Evolutionary conservation across 2,329 filamentous ascomycete genomes (phyloP), one percentile per base, ranked within the genome.

Genomic region (Myriosclerotinia curreyana): DNA sequence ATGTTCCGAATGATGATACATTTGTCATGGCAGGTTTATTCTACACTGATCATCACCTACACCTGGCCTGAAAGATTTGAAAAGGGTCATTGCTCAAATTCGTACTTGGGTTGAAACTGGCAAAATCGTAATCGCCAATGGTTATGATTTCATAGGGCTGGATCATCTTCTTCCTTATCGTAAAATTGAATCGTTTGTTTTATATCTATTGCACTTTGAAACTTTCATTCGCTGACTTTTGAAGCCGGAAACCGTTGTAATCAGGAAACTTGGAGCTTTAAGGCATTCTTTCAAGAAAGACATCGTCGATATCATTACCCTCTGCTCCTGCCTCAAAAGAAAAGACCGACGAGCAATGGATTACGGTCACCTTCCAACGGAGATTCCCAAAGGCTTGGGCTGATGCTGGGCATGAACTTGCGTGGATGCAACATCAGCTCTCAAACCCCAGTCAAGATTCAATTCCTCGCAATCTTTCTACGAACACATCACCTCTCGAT

Each of bases 1-100:
- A 88, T 65, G 72, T 76, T 2, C 85, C 85, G 0, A 84, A 87
- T 65, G 85, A 87, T 65, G 79, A 79, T 2, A 83, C 81, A 0
- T 88, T 87, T 67, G 83, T 86, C 65, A 84, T 87, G 81, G 85
- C 87, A 68, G 85, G 85, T 0, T 71, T 87, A 5, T 75, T 82
- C 34, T 78, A 78, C 69, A 82, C 80, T 58, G 76, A 78, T 20
- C 85, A 88, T 69, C 78, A 15, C 82, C 85, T 0, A 84, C 80
- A 0, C 84, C 83, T 1, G 85, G 84, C 0, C 69, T 88, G 59
- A 69, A 77, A 2, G 84, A 88, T 70, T 78, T 80, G 50, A 84
- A 85, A 70, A 86, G 84, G 71, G 81, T 80, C 1, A 82, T 85
- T 49, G 79, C 85, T 66, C 85, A 85, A 0, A 78, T 87, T 3